phyloP scores from a whole-genome alignment of 306 rosid genomes.

The Cyamopsis tetragonoloba region DNA sequence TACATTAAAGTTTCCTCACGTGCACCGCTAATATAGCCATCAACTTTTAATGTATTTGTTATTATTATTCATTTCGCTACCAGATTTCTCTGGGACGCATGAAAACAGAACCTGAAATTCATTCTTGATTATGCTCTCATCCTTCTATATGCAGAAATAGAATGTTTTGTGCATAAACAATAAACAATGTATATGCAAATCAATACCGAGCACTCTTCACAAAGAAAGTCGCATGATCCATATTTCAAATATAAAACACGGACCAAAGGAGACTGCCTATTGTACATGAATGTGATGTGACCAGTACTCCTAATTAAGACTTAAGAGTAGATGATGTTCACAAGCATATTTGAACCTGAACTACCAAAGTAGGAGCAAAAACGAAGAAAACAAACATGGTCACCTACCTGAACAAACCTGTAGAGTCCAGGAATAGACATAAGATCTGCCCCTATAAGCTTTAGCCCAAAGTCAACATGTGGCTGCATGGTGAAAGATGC shows the following conservation, averaged over 20 bases:
- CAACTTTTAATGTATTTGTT: neutral
- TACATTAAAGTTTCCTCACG: neutral
- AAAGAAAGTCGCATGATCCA: neutral
- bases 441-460: conserved; percentile 72
- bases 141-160: neutral
- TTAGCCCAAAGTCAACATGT: conserved; percentile 82
- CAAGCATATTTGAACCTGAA: neutral
- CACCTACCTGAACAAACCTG: conserved; percentile 72
- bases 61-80: neutral
- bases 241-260: neutral
- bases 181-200: neutral
- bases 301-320: no score
- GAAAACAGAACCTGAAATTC: neutral
- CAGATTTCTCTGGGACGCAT: neutral
- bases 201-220: neutral
- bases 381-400: neutral
- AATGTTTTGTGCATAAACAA: neutral
- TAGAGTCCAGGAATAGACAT: conserved; percentile 94
- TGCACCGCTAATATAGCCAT: neutral
- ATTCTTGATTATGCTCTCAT: neutral
- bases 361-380: neutral
- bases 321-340: neutral
- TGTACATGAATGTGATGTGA: neutral
- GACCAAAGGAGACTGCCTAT: neutral
- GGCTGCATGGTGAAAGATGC: conserved; percentile 47